phyloP scores from a whole-genome alignment of 345 rosid species.

The Gossypium turneri region DNA sequence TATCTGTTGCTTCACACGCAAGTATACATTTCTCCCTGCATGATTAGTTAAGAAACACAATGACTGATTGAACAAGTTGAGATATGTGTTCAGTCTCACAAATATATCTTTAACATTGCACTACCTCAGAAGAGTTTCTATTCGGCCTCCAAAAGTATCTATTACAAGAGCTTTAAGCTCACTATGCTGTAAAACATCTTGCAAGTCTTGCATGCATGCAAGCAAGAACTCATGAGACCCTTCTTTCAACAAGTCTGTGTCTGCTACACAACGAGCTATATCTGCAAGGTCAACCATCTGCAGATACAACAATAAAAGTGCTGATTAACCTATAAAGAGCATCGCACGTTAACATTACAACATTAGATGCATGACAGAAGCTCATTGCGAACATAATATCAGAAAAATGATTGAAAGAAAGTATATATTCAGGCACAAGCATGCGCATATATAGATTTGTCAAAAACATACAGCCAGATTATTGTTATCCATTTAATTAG shows the following conservation, averaged over 20 bases:
- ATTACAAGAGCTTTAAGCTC: conserved; percentile 74
- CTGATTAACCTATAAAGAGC: not conserved
- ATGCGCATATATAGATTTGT: not conserved
- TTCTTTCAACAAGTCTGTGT: conserved; percentile 53
- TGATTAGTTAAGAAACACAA: conserved; percentile 1
- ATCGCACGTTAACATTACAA: not conserved
- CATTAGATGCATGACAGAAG: not conserved
- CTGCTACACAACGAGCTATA: conserved; percentile 76
- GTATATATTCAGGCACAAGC: not conserved
- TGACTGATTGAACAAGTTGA: conserved; percentile 8
- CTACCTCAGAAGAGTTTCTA: conserved; percentile 70
- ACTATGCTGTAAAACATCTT: conserved; percentile 58
- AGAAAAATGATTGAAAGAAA: not conserved
- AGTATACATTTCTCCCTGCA: conserved; percentile 73
- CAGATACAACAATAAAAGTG: conserved; percentile 13
- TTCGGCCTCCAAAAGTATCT: conserved; percentile 75
- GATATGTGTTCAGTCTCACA: conserved; percentile 4
- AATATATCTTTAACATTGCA: conserved; percentile 15
- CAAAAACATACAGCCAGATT: not conserved
- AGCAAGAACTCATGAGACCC: conserved; percentile 57
- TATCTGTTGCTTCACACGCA: conserved; percentile 50
- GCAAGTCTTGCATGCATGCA: conserved; percentile 81
- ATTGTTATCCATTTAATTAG: not conserved
- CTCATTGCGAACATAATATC: conserved; percentile 6
- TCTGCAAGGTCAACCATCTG: conserved; percentile 85